A percentile compares a stretch with the other conserved stretches of the same genome.
These are phyloP conservation scores for Calonectria pauciramosa DNA, from an alignment of 2,329 filamentous ascomycete species.

Conservation along the genomic window DNA sequence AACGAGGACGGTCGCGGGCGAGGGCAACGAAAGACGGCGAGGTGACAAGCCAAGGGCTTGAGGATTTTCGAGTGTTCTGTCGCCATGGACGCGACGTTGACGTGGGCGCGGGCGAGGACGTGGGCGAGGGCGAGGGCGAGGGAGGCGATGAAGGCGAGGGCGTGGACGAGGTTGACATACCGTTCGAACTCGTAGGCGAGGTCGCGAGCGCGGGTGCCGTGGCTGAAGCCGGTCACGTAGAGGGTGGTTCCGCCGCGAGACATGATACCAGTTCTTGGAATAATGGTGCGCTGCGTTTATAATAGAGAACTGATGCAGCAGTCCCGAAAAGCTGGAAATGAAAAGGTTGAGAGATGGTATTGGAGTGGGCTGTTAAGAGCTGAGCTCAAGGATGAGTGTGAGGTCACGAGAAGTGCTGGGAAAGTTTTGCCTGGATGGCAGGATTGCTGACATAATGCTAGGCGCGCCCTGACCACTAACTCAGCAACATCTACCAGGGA, in stretches of 20 bases:
- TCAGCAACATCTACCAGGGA: neutral
- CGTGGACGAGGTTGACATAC: slow-evolving; percentile 80
- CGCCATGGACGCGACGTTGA: slow-evolving; percentile 40
- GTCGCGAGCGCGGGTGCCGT: slow-evolving; percentile 98
- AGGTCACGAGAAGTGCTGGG: slow-evolving; percentile 40
- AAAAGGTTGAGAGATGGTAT: slow-evolving; percentile 36
- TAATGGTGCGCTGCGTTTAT: slow-evolving; percentile 18
- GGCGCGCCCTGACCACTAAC: slow-evolving; percentile 22
- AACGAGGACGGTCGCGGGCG: slow-evolving; percentile 46
- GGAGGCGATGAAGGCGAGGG: slow-evolving; percentile 53
- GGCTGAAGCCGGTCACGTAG: slow-evolving; percentile 99
- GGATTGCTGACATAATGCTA: slow-evolving; percentile 43
- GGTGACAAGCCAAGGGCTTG: slow-evolving; percentile 44
- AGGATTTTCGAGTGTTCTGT: slow-evolving; percentile 39
- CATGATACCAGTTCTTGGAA: slow-evolving; percentile 66
- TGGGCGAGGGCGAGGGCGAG: slow-evolving; percentile 47
- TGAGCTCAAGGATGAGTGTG: slow-evolving; percentile 36
- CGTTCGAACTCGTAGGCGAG: slow-evolving; percentile 99
- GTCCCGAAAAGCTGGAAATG: slow-evolving; percentile 38
- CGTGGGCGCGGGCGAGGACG: slow-evolving; percentile 47
- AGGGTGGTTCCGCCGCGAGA: slow-evolving; percentile 94
- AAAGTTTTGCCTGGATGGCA: slow-evolving; percentile 43
- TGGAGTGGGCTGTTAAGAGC: slow-evolving; percentile 33
- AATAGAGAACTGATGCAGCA: slow-evolving; percentile 43
- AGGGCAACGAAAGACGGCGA: slow-evolving; percentile 44